These are phyloP conservation scores for Linnemannia elongata DNA, from an alignment of 192 early-diverging fungal species.

Conservation along the genomic window DNA sequence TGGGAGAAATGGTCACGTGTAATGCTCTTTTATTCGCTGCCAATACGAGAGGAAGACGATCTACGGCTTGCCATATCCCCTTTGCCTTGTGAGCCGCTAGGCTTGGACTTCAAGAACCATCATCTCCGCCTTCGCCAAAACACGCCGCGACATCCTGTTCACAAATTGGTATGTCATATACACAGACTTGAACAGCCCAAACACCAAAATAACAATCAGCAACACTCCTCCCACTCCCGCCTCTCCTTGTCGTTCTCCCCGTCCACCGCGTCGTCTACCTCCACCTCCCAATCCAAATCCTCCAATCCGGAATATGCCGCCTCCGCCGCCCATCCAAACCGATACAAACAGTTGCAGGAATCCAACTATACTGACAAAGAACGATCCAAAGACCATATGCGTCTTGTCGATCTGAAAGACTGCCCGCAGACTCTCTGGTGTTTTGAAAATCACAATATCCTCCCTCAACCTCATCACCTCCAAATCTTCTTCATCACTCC, in stretches of 20 bases:
- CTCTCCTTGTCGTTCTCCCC: slow-evolving; percentile 43
- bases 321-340: slow-evolving; percentile 57
- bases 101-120: slow-evolving; percentile 47
- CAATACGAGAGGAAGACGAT: too few species aligned
- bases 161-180: slow-evolving; percentile 56
- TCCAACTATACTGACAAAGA: slow-evolving; percentile 61
- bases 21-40: too few species aligned
- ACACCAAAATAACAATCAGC: slow-evolving; percentile 46
- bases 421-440: slow-evolving; percentile 44
- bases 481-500: slow-evolving; percentile 36
- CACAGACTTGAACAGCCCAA: slow-evolving; percentile 53
- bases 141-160: slow-evolving; percentile 30
- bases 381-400: slow-evolving; percentile 56
- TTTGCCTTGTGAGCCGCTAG: not conserved
- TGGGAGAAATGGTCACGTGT: too few species aligned
- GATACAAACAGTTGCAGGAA: slow-evolving; percentile 59
- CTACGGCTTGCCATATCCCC: too few species aligned
- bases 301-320: slow-evolving; percentile 43
- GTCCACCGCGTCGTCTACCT: slow-evolving; percentile 38
- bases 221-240: slow-evolving; percentile 42
- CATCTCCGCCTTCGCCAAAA: slow-evolving; percentile 40
- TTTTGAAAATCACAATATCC: slow-evolving; percentile 38
- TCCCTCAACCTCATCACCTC: slow-evolving; percentile 6
- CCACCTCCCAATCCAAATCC: slow-evolving; percentile 46
- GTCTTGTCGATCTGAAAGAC: slow-evolving; percentile 58